Conservation (phyloP, 2,329 filamentous ascomycete species). For the Aspergillus clavatus region DNA sequence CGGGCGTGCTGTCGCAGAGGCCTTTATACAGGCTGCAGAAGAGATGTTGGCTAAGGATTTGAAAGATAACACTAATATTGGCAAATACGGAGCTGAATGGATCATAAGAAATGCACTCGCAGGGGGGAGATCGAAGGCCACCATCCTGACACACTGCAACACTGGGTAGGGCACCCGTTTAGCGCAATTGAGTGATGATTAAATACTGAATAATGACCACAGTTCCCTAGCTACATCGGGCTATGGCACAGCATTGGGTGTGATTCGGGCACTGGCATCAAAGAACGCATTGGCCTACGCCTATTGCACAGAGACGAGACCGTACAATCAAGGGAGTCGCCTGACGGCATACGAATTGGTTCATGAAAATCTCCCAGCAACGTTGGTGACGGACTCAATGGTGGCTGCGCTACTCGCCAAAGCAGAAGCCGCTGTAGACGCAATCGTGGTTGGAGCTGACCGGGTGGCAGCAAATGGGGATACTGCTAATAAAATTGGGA, state of each 20-base stretch:
- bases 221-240: slow-evolving; percentile 91
- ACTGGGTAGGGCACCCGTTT: slow-evolving; percentile 61
- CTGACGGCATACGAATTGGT: slow-evolving; percentile 96
- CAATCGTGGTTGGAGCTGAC: slow-evolving; percentile 91
- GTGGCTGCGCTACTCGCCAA: slow-evolving; percentile 71
- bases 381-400: slow-evolving; percentile 95
- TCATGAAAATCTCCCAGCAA: slow-evolving; percentile 85
- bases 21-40: slow-evolving; percentile 77
- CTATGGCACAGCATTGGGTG: slow-evolving; percentile 93
- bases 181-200: neutral
- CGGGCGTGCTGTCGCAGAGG: slow-evolving; percentile 52
- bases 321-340: slow-evolving; percentile 95
- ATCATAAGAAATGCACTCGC: slow-evolving; percentile 56
- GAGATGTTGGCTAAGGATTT: slow-evolving; percentile 83
- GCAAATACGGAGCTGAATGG: slow-evolving; percentile 77
- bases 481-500: slow-evolving; percentile 98
- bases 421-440: slow-evolving; percentile 63
- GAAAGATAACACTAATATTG: slow-evolving; percentile 80
- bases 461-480: slow-evolving; percentile 94
- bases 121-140: slow-evolving; percentile 55
- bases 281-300: slow-evolving; percentile 67
- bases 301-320: slow-evolving; percentile 94
- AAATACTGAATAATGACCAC: neutral
- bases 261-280: slow-evolving; percentile 76
- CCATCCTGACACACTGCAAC: slow-evolving; percentile 96